Conservation (phyloP, 305 asterid species). For the Solanum hybrid region DNA sequence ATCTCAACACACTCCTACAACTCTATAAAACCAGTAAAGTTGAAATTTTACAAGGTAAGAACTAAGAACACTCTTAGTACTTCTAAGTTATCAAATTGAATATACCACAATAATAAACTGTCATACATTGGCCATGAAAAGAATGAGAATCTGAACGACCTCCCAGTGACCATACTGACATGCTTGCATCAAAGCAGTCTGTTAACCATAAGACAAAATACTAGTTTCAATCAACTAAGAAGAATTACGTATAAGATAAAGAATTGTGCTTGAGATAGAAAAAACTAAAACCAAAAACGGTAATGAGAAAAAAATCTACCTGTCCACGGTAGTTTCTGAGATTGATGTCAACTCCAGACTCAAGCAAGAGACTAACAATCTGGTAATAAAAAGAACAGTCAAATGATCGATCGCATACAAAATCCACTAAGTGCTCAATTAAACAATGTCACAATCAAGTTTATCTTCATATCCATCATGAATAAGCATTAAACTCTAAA, state of each 20-base stretch:
- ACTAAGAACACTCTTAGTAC: background rate
- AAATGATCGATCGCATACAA: slow-evolving; percentile 13
- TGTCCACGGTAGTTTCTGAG: slow-evolving; percentile 85
- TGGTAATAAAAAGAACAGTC: slow-evolving; percentile 20
- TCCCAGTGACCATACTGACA: slow-evolving; percentile 95
- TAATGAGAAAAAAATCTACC: slow-evolving; percentile 26
- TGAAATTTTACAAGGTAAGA: background rate
- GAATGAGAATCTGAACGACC: slow-evolving; percentile 77
- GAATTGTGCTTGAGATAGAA: background rate
- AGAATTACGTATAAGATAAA: background rate
- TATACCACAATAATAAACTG: slow-evolving; percentile 3
- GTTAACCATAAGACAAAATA: slow-evolving; percentile 17
- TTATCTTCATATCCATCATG: background rate
- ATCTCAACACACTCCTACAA: background rate
- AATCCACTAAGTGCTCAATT: background rate
- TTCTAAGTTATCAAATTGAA: background rate
- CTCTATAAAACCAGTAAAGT: background rate
- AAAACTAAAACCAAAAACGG: background rate
- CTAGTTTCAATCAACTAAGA: slow-evolving; percentile 1
- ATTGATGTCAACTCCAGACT: slow-evolving; percentile 79
- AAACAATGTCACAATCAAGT: background rate
- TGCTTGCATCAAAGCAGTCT: slow-evolving; percentile 97
- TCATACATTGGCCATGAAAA: slow-evolving; percentile 74
- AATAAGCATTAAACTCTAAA: background rate
- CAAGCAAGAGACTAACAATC: slow-evolving; percentile 77